Percentiles rank a stretch among this genome's conserved stretches.
Conservation (phyloP, 306 rosid species). For the Quercus dentata region DNA sequence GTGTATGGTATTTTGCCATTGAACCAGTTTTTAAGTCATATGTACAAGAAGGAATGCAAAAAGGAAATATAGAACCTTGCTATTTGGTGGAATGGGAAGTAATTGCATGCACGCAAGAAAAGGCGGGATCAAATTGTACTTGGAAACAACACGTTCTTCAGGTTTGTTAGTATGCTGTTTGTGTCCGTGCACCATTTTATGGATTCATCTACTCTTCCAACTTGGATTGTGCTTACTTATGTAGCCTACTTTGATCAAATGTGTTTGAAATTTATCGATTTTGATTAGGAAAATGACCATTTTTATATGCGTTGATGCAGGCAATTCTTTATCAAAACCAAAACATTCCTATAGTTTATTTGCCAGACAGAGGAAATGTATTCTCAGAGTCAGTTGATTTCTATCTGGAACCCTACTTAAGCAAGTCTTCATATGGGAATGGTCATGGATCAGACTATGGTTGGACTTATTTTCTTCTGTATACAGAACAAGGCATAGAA, state of each 20-base stretch:
- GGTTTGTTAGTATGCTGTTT: background rate
- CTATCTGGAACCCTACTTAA: constrained; percentile 1
- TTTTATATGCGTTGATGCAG: background rate
- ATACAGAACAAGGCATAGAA: background rate
- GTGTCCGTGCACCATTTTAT: too few relatives aligned
- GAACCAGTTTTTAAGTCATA: background rate
- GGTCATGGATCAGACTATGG: background rate
- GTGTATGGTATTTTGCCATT: constrained; percentile 8
- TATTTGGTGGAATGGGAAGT: constrained; percentile 4
- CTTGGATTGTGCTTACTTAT: too few relatives aligned
- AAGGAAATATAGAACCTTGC: background rate
- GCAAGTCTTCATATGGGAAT: background rate
- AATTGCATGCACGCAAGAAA: background rate
- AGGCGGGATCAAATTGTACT: background rate
- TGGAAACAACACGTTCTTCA: background rate
- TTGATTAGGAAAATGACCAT: too few relatives aligned
- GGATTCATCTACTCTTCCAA: too few relatives aligned
- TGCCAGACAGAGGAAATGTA: background rate
- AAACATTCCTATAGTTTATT: background rate
- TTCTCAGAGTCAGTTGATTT: background rate
- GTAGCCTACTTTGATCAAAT: too few relatives aligned
- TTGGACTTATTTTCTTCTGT: constrained; percentile 14
- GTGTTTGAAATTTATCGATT: too few relatives aligned
- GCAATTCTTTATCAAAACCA: background rate
- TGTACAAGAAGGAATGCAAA: background rate